These are phyloP conservation scores for Trichophyton benhamiae DNA, from an alignment of 2,329 filamentous ascomycete genomes.

Conservation along the genomic window DNA sequence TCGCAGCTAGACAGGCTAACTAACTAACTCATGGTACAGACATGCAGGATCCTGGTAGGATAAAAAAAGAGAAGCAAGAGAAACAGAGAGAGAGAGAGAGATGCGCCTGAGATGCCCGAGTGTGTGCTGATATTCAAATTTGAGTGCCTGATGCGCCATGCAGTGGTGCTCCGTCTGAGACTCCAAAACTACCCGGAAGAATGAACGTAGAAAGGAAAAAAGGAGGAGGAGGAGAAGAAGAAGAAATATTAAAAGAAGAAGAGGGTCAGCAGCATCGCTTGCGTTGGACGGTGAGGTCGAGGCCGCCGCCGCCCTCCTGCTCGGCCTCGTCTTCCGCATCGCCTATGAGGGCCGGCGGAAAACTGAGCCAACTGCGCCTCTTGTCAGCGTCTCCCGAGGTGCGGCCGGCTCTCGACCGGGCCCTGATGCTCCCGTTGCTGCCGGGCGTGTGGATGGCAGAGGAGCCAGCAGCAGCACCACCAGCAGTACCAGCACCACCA, in stretches of 20 bases:
- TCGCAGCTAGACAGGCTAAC: too few relatives aligned
- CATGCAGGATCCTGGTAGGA: too few relatives aligned
- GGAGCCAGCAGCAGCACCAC: too few relatives aligned
- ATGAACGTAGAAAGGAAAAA: not conserved
- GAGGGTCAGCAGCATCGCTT: not conserved
- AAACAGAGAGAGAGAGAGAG: not conserved
- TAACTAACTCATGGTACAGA: too few relatives aligned
- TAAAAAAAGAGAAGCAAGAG: not conserved
- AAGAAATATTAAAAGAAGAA: not conserved
- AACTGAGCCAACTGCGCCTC: constrained; percentile 53
- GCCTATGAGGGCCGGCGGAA: constrained; percentile 36
- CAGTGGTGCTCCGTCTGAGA: not conserved
- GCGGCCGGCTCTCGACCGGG: constrained; percentile 36
- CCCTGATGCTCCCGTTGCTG: constrained; percentile 18
- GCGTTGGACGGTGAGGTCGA: not conserved
- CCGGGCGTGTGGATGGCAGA: too few relatives aligned
- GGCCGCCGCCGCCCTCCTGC: not conserved
- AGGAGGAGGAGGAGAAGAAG: not conserved
- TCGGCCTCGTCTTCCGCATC: not conserved
- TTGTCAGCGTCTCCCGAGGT: constrained; percentile 54
- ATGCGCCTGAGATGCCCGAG: not conserved
- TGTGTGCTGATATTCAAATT: not conserved
- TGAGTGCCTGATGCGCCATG: not conserved
- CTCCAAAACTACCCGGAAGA: not conserved
- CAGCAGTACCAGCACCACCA: constrained; percentile 8